Base-by-base conservation (phyloP, 2,329 filamentous ascomycete species). In the Phialophora expanda region DNA sequence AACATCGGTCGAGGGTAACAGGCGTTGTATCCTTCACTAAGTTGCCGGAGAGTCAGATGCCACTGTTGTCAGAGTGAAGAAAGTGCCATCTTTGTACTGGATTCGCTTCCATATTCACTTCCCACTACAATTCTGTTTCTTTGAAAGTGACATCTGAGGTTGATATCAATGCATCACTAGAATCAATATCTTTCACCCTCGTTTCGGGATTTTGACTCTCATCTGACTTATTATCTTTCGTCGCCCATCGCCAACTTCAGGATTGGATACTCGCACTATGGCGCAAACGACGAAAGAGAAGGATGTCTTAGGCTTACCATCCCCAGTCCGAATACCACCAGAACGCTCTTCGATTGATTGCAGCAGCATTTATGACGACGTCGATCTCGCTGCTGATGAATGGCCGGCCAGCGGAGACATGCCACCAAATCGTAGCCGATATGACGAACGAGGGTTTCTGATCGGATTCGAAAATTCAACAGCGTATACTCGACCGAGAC, bases 401-500 rank as follows among this genome's bases (percentile, higher is more conserved):
- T 44, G 58, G 60, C 51, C 34, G 41, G 14, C 51, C 24, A 44
- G 17, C 53, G 22, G 4, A 17, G 17, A 32, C 14, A 12, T 17
- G 17, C 17, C 41, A 9, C 14, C n/a, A 32, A 30, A 24, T 22
- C 11, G 20, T 14, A 34, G 38, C 30, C 28, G 34, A 17, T 58
- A 63, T 20, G 61, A 57, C 34, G 26, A 56, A 11, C 61, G 28
- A 24, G 61, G 54, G 5, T 58, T 63, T 30, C 28, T 57, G 41
- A 14, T 61, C 46, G 46, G 46, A 12, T 61, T 61, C 30, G 58
- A 61, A 12, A 17, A 54, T 28, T 22, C 58, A 20, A 22, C 46
- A 24, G 58, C 58, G 12, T 61, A 61, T 32, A 41, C 20, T 24
- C 20, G n/a, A n/a, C 58, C 58, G 9, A 51, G 58, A 22, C 48